Evolutionary conservation across 257 asterid genomes (phyloP), one percentile per base, ranked within the genome.

Genomic region (Nicotiana sylvestris): DNA sequence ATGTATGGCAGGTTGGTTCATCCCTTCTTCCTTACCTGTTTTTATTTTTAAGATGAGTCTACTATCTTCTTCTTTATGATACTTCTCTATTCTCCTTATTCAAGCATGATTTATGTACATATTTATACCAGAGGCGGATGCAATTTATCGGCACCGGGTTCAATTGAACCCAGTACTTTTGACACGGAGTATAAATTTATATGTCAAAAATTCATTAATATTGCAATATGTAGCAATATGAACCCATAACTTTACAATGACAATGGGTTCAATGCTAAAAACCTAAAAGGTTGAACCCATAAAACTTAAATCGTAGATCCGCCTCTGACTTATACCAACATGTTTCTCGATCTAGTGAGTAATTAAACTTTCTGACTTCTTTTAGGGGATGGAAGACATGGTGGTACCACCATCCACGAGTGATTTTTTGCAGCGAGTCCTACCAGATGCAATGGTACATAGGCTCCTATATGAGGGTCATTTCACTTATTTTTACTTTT

Each of bases 1-100:
- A 96, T 90, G 16, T 93, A 78, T 96, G 98, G 99, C 99, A 94
- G 96, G 99, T 95, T n/a, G 83, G 94, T 87, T n/a, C 25, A 43
- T 43, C 30, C 35, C 57, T 57, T 18, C 57, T 33, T 17, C 74
- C 60, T 56, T 55, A 51, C 53, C 70, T 60, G 1, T 53, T 68
- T 64, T 32, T 32, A 18, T 66, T 65, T 43, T 49, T 3, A 66
- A 6, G 70, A 65, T 30, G 69, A 13, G n/a, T 76, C 13, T 49
- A 49, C 5, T 12, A 78, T 33, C 27, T 27, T 49, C 37, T 81
- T 57, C 43, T 43, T n/a, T 25, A 25, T 3, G 61, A 17, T 74
- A 25, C 39, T 74, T 25, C 25, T 74, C 37, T 74, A 12, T 46
- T 27, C 5, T 30, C 65, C 55, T 80, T 64, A 46, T 46, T 64